phyloP scores from a whole-genome alignment of 192 early-diverging fungal genomes.

The Linderina pennispora region DNA sequence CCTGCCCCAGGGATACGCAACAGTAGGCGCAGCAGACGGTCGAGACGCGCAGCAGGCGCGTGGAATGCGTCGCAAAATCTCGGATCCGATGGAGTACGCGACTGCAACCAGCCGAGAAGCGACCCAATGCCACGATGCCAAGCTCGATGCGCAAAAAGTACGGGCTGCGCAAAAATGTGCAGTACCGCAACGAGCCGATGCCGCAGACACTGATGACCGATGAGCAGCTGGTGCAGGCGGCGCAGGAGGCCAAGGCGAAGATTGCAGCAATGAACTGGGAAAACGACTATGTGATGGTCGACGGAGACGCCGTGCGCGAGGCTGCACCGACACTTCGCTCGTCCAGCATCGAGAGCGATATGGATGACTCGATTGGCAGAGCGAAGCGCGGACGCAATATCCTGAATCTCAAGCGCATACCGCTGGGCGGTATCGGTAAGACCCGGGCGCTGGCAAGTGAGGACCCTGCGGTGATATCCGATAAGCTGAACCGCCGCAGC shows the following conservation, averaged over 20 bases:
- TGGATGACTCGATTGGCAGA: conserved; percentile 3
- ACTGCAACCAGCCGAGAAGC: conserved; percentile 28
- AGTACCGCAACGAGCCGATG: conserved; percentile 30
- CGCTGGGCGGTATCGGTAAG: conserved; percentile 31
- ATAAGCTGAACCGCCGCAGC: conserved; percentile 43
- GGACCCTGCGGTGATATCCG: conserved; percentile 12
- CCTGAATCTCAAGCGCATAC: conserved; percentile 17
- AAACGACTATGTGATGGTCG: conserved; percentile 41
- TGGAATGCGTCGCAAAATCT: conserved; percentile 37
- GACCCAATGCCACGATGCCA: conserved; percentile 15
- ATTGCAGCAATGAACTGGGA: conserved; percentile 10
- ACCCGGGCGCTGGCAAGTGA: conserved; percentile 15
- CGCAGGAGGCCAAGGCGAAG: neutral
- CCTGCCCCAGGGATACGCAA: conserved; percentile 1
- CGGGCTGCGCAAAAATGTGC: conserved; percentile 34
- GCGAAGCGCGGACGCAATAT: conserved; percentile 32
- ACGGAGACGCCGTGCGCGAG: conserved; percentile 15
- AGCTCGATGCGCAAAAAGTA: conserved; percentile 41
- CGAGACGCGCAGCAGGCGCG: conserved; percentile 1
- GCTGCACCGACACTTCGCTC: conserved; percentile 23
- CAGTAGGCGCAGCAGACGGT: conserved; percentile 1
- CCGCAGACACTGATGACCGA: conserved; percentile 9
- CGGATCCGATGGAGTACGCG: conserved; percentile 36
- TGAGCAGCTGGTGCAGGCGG: neutral
- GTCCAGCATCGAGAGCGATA: conserved; percentile 26